A percentile compares a stretch with the other conserved stretches of the same genome.
These are phyloP conservation scores for Colletotrichum karsti DNA, from an alignment of 2,329 filamentous ascomycete species.

Conservation along the genomic window DNA sequence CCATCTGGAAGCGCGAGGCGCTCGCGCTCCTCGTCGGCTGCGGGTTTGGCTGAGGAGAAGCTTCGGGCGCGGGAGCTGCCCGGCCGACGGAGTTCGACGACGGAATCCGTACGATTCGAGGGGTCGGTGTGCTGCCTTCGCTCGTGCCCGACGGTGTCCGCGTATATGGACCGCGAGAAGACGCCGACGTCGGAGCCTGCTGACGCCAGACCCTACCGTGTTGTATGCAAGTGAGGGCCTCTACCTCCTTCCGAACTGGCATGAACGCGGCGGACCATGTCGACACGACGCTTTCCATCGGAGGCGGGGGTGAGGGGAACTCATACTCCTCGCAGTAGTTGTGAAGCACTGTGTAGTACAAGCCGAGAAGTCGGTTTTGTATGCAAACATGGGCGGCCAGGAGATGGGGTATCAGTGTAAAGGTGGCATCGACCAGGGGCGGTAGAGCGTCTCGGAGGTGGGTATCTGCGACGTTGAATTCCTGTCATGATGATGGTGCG, in stretches of 20 bases:
- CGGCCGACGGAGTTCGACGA: slow-evolving; percentile 41
- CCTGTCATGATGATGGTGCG: slow-evolving; percentile 49
- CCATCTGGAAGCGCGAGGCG: slow-evolving; percentile 36
- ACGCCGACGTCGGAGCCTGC: slow-evolving; percentile 42
- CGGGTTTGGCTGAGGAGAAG: slow-evolving; percentile 38
- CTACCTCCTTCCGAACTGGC: slow-evolving; percentile 71
- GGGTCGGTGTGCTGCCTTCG: slow-evolving; percentile 31
- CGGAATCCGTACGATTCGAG: slow-evolving; percentile 46
- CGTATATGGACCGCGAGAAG: slow-evolving; percentile 43
- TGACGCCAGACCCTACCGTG: slow-evolving; percentile 72
- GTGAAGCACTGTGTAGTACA: slow-evolving; percentile 81
- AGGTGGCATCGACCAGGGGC: slow-evolving; percentile 73
- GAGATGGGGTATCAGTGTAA: slow-evolving; percentile 78
- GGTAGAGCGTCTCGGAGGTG: slow-evolving; percentile 78
- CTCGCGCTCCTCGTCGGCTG: slow-evolving; percentile 37
- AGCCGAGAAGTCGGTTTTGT: slow-evolving; percentile 79
- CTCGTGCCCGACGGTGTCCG: slow-evolving; percentile 51
- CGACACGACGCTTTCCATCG: slow-evolving; percentile 75
- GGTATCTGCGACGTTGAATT: slow-evolving; percentile 79
- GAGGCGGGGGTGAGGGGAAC: slow-evolving; percentile 76
- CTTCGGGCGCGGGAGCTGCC: slow-evolving; percentile 13
- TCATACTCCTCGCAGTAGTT: slow-evolving; percentile 75
- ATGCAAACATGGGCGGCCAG: slow-evolving; percentile 76
- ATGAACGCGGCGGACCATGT: slow-evolving; percentile 72
- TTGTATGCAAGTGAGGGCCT: slow-evolving; percentile 70